phyloP scores from a whole-genome alignment of 768 basidiomycete genomes.

The Astraeus odoratus region DNA sequence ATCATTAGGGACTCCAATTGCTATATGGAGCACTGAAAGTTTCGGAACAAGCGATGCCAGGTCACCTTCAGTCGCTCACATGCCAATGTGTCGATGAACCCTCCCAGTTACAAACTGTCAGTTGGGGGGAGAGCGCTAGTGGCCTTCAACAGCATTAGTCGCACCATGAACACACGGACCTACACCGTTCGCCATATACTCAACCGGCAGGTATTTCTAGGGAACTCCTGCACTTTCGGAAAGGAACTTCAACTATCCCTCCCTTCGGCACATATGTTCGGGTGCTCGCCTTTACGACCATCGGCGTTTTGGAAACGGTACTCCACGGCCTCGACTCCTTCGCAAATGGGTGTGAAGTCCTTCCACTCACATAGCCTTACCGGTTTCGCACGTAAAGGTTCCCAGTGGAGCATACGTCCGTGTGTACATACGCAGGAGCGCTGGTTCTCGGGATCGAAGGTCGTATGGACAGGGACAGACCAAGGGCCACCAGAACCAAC shows the following conservation, averaged over 20 bases:
- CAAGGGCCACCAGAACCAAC: not conserved
- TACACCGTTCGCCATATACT: too few species aligned
- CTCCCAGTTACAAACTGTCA: too few species aligned
- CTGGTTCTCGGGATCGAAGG: not conserved
- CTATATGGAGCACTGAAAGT: too few species aligned
- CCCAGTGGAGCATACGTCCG: not conserved
- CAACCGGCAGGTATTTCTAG: too few species aligned
- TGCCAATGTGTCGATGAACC: too few species aligned
- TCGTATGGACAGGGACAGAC: not conserved
- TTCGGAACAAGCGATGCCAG: too few species aligned
- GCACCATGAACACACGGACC: too few species aligned
- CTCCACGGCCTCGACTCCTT: not conserved
- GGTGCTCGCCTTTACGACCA: not conserved
- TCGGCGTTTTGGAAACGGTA: not conserved
- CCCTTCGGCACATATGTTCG: not conserved
- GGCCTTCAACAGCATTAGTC: too few species aligned
- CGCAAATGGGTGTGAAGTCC: not conserved
- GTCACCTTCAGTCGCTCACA: too few species aligned
- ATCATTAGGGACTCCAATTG: too few species aligned
- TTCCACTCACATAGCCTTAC: not conserved
- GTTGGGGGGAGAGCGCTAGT: too few species aligned
- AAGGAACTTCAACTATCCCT: not conserved
- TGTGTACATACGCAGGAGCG: not conserved
- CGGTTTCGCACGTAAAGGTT: not conserved
- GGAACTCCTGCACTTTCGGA: not conserved